A percentile compares a stretch with the other conserved stretches of the same genome.
These are phyloP conservation scores for Helotiales sp. DNA, from an alignment of 2,329 filamentous ascomycete species.

Conservation along the genomic window DNA sequence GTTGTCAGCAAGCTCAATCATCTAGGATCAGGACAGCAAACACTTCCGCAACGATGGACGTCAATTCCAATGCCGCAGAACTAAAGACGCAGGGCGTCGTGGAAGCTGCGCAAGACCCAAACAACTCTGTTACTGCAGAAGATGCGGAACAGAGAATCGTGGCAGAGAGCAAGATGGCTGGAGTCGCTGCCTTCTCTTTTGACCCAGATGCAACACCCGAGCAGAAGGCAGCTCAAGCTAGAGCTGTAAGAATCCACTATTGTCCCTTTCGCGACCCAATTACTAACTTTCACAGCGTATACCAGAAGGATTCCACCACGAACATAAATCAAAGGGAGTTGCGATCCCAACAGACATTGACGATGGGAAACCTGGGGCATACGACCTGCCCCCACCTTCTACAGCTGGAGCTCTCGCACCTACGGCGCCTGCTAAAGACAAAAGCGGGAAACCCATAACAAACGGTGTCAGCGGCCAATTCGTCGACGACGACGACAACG, in stretches of 20 bases:
- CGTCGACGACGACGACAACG: slow-evolving; percentile 59
- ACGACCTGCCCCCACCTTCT: slow-evolving; percentile 77
- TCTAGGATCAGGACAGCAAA: slow-evolving; percentile 16
- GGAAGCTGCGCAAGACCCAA: slow-evolving; percentile 75
- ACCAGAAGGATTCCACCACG: slow-evolving; percentile 66
- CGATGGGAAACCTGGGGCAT: slow-evolving; percentile 68
- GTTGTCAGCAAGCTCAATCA: slow-evolving; percentile 6
- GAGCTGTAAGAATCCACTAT: slow-evolving; percentile 62
- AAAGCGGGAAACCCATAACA: slow-evolving; percentile 53
- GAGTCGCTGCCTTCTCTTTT: slow-evolving; percentile 66
- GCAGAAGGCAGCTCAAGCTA: slow-evolving; percentile 81
- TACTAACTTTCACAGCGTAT: slow-evolving; percentile 55
- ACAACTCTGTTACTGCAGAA: slow-evolving; percentile 69
- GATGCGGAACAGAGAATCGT: slow-evolving; percentile 77
- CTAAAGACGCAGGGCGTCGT: slow-evolving; percentile 81
- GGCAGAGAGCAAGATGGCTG: slow-evolving; percentile 77
- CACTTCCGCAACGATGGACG: slow-evolving; percentile 33
- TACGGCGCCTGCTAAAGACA: slow-evolving; percentile 49
- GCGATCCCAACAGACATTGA: slow-evolving; percentile 81
- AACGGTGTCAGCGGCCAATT: slow-evolving; percentile 50
- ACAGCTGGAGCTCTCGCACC: slow-evolving; percentile 70
- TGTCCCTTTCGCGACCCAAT: slow-evolving; percentile 15
- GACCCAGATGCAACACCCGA: slow-evolving; percentile 83
- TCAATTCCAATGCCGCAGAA: slow-evolving; percentile 56
- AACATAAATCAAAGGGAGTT: slow-evolving; percentile 65